Evolutionary conservation across 805 yeast species (phyloP), one percentile per base, ranked within the genome.

Genomic region (Hanseniaspora taiwanica): DNA sequence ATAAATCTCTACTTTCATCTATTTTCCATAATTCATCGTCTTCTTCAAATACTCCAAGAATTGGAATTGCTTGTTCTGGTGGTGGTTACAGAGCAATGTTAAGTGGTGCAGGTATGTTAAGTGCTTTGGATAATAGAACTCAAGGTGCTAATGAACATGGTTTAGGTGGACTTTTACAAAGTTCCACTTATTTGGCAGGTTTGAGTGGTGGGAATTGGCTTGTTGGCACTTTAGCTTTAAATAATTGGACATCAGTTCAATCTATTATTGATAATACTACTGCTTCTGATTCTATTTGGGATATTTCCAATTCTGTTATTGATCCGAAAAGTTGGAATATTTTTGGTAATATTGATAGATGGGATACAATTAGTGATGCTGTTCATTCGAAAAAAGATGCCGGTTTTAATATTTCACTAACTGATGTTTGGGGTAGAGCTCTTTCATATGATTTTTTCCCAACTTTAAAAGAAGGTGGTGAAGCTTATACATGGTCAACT

Each of bases 61-160:
- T 79, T 31, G 84, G 72, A 1, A 44, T 70, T 19, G 76, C 84
- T 5, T 74, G 77, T 46, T 68, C 81, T 8, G 94, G 94, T 27
- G 94, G 94, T 52, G 94, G 94, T 1, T 84, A 81, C 56, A 69
- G 95, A 44, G 91, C 94, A 27, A 81, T 84, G 82, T 60, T 84
- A 27, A 61, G 66, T 39, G 94, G 93, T 1, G 94, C 93, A n/a
- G 94, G 94, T n/a, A 74, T 76, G 51, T 61, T 84, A 14, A 65
- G 85, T 1, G 93, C 85, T 1, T 58, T 81, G 42, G 96, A 85
- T 56, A 74, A 76, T 51, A 65, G 93, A 48, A 78, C 91, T 2
- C 59, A 52, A 7, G 71, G 68, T 42, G 68, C 76, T 12, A 64
- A 74, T 3, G 62, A 61, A 21, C 64, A 67, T 4, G 80, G 81